Conservation (phyloP, 179 eudicot genomes). For the Amaranthus tricolor region DNA sequence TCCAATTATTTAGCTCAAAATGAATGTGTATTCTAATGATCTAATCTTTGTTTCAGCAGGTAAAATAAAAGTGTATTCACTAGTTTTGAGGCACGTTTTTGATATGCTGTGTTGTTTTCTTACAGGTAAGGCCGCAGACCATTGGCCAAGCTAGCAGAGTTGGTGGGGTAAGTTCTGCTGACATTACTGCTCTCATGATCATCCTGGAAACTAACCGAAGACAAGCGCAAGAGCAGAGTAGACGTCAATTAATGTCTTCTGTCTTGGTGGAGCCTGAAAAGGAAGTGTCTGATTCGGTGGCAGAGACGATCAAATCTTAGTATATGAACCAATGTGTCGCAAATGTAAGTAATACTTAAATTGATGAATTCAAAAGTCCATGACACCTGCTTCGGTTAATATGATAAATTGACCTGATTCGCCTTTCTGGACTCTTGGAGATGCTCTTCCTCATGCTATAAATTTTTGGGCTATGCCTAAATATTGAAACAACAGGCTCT, state of each 20-base stretch:
- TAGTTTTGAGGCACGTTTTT: slow-evolving; percentile 5
- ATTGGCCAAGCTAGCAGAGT: slow-evolving; percentile 97
- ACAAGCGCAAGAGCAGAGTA: slow-evolving; percentile 52
- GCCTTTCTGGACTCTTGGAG: not conserved
- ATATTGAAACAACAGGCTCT: not conserved
- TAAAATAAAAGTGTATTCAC: not conserved
- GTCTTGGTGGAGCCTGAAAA: slow-evolving; percentile 41
- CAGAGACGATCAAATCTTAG: slow-evolving; percentile 36
- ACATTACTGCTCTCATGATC: slow-evolving; percentile 82
- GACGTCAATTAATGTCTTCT: slow-evolving; percentile 40
- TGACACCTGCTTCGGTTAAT: not conserved
- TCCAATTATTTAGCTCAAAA: too few relatives aligned
- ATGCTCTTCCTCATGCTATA: not conserved
- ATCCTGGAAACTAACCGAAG: slow-evolving; percentile 73
- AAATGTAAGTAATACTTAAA: not conserved
- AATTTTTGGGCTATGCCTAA: not conserved
- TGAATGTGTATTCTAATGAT: too few relatives aligned
- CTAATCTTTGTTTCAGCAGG: not conserved
- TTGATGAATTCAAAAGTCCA: not conserved
- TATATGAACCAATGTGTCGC: slow-evolving; percentile 2
- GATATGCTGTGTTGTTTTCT: slow-evolving; percentile 3
- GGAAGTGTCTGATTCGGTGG: slow-evolving; percentile 34
- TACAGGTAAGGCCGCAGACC: slow-evolving; percentile 91
- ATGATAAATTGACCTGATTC: not conserved
- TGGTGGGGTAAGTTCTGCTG: slow-evolving; percentile 97